Base-by-base conservation (phyloP, 305 asterid genomes). In the Fraxinus xanthoxyloides region DNA sequence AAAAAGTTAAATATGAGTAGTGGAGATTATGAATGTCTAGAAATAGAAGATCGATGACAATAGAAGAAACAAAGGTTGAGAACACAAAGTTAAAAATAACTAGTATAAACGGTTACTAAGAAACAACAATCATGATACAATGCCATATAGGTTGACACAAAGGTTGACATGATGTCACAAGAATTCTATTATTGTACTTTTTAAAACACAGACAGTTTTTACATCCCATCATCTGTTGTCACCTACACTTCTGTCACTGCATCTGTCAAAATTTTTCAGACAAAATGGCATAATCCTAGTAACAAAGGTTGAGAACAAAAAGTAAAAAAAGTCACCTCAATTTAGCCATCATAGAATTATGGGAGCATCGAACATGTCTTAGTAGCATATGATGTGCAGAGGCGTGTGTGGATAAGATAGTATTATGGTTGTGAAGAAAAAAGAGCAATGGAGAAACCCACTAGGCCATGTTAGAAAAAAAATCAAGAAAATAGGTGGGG, bases 371-470 rank as follows among this genome's bases (percentile, higher is more conserved):
- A 83, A 83, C 89, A 88, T 87, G 84, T 81, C 80, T 83, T 34
- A 51, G 80, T 87, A 81, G 85, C 82, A 80, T 80, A 77, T 76
- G 82, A 82, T 82, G 79, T 79, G 81, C 84, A 80, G 91, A 85
- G 86, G 79, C 84, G 67, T 77, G 85, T 82, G 87, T 82, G 80
- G 97, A 92, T 92, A 89, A 88, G 93, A 82, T 81, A 17, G 63
- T 40, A 73, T 77, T 81, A 82, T 83, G 87, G 77, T 77, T 38
- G 70, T 30, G 63, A 40, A 79, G 73, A 87, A 34, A 79, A 86
- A 82, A 83, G 67, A 48, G 81, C 28, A 6, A 59, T 73, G 76
- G 80, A 79, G 36, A 78, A 83, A 24, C 89, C 93, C 93, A 91
- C 91, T 85, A 79, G 84, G 81, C 77, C 87, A 90, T 77, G 82